Base-by-base conservation (phyloP, 108 stramenopile species). In the Cylindrotheca closterium region DNA sequence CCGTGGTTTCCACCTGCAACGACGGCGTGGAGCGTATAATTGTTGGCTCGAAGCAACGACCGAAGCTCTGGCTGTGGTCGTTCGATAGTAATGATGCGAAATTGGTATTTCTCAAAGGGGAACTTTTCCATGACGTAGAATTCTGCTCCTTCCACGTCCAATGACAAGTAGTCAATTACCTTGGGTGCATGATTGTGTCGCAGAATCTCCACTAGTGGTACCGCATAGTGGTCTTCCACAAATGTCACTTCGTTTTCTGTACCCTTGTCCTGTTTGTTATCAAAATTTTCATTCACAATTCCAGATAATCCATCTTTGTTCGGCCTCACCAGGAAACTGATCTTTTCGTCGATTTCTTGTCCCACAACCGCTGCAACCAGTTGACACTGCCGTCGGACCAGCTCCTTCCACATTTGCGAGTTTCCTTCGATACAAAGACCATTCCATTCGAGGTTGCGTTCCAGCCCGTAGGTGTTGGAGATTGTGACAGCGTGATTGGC, bases 141-240 rank as follows among this genome's bases (percentile, higher is more conserved):
- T 60, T 86, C 84, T 1, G 84, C 84, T 3, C 80, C 84, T 68
- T 86, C 84, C 18, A 86, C 80, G 50, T 86, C 80, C 47, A 86
- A 34, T 1, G 60, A 64, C 26, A 86, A 34, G 46, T 86, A 86
- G 46, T 85, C 84, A 58, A 85, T 85, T 7, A n/a, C 37, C 30
- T 27, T 56, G 5, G 25, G 4, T 23, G 55, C 8, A 10, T 7
- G 26, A 29, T 42, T 67, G 23, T 70, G 56, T 10, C 79, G 28
- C 21, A 87, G 58, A 24, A 88, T 67, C 48, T 81, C 75, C 1
- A 30, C n/a, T n/a, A 84, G 26, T 15, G 76, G 55, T 17, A 84
- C 81, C 2, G 70, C 74, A 37, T 67, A 73, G 24, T 58, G 47
- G 1, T 57, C 52, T 22, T 51, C 63, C 47, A 51, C 37, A 0